phyloP scores from a whole-genome alignment of 164 flowering plant species.

The Magnolia changhungtana region DNA sequence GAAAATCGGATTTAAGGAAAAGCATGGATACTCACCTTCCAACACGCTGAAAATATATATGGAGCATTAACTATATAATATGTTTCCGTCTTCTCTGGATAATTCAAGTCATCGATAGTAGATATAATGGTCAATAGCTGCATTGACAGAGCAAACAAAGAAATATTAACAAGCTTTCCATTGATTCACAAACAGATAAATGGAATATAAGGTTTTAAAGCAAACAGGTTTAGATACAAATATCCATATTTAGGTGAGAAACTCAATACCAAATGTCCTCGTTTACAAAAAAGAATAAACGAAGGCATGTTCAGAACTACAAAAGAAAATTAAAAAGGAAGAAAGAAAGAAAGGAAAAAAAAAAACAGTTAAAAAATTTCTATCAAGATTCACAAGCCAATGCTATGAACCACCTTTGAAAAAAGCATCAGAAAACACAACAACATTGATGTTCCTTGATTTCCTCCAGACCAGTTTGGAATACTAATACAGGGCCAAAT shows the following conservation, averaged over 20 bases:
- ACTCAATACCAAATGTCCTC: too few species aligned
- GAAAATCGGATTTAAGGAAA: background rate
- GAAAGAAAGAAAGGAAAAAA: background rate
- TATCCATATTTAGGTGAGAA: too few species aligned
- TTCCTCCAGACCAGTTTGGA: background rate
- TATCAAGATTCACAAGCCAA: background rate
- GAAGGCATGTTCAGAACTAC: too few species aligned
- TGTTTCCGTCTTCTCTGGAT: slow-evolving; percentile 97
- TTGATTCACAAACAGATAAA: background rate
- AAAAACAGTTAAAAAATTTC: background rate
- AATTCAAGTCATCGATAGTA: slow-evolving; percentile 91
- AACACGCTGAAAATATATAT: slow-evolving; percentile 91
- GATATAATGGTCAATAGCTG: slow-evolving; percentile 84
- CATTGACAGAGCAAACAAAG: slow-evolving; percentile 22
- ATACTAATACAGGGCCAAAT: background rate
- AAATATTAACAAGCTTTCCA: background rate
- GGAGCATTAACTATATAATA: slow-evolving; percentile 93
- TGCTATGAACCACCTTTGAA: background rate
- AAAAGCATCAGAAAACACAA: background rate
- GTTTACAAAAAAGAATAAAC: too few species aligned
- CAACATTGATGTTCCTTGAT: background rate
- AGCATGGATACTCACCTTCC: slow-evolving; percentile 66
- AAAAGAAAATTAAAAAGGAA: too few species aligned
- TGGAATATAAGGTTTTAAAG: background rate
- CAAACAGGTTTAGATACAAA: background rate